Evolutionary conservation across 352 stramenopile species (phyloP).

Genomic region (Blastocystis sp.): DNA sequence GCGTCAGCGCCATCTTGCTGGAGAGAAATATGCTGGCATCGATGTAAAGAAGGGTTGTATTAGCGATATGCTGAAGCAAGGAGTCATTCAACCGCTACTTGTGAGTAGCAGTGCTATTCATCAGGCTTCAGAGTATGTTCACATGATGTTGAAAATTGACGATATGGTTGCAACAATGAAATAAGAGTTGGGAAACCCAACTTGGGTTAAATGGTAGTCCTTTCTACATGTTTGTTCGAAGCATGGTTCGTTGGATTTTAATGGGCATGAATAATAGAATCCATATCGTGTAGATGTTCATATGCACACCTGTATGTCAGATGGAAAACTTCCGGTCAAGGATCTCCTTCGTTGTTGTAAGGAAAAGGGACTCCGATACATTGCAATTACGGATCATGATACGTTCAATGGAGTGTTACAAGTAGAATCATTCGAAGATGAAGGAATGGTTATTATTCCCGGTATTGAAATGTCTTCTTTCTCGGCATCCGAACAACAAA

Average conservation of each 20-base stretch:
- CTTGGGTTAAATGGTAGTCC: background rate
- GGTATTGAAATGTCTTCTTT: conserved; percentile 51
- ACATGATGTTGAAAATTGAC: conserved; percentile 99
- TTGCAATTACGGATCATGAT: conserved; percentile 61
- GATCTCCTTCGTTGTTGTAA: background rate
- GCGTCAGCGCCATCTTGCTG: conserved; percentile 86
- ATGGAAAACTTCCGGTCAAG: conserved; percentile 27
- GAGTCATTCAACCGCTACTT: conserved; percentile 95
- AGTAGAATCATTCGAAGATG: background rate
- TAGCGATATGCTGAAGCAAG: conserved; percentile 96
- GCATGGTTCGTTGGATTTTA: background rate
- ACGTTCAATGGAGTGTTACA: conserved; percentile 8
- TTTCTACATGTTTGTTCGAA: conserved; percentile 36
- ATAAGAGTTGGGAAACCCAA: background rate
- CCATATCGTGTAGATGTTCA: background rate
- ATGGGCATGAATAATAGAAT: background rate
- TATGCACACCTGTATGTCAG: conserved; percentile 33
- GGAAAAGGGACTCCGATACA: background rate
- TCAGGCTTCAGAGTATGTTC: conserved; percentile 94
- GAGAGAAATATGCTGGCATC: conserved; percentile 87
- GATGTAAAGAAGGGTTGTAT: conserved; percentile 91
- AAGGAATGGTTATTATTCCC: conserved; percentile 24
- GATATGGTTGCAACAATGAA: conserved; percentile 91
- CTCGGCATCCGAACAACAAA: conserved; percentile 7
- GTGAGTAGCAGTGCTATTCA: conserved; percentile 94